Percentiles rank a stretch among this genome's conserved stretches.
These are phyloP conservation scores for Daldinia grandis DNA, from an alignment of 495 filamentous ascomycete genomes.

Conservation along the genomic window DNA sequence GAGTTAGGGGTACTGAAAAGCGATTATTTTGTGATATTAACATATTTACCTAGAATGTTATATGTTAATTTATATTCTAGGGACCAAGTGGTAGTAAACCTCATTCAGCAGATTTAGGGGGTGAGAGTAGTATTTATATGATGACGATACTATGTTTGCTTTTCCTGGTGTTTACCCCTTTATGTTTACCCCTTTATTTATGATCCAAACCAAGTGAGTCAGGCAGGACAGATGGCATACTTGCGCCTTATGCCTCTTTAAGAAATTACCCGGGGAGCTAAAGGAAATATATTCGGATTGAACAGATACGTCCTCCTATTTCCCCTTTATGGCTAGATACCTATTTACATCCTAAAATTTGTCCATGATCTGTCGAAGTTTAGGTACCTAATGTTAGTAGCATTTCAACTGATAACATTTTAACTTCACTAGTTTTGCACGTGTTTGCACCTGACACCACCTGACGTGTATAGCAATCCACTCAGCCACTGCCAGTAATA, in stretches of 20 bases:
- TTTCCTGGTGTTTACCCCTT: background rate
- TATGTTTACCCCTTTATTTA: background rate
- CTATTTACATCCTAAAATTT: background rate
- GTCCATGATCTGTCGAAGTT: background rate
- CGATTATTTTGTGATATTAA: background rate
- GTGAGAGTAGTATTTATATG: background rate
- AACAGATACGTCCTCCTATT: background rate
- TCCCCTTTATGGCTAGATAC: background rate
- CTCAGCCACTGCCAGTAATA: background rate
- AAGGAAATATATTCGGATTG: background rate
- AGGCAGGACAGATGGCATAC: background rate
- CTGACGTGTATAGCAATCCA: background rate
- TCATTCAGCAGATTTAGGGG: no score
- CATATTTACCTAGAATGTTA: background rate
- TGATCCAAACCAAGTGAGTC: background rate
- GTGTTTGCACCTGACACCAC: background rate
- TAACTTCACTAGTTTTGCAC: background rate
- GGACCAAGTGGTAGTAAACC: no score
- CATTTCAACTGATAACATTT: background rate
- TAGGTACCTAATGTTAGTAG: background rate
- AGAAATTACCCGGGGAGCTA: background rate
- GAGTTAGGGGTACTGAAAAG: background rate
- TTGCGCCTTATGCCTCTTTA: background rate
- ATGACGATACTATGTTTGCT: background rate
- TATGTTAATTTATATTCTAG: no score